Base-by-base conservation (phyloP, 495 filamentous ascomycete genomes). In the Baudoinia panamericana region DNA sequence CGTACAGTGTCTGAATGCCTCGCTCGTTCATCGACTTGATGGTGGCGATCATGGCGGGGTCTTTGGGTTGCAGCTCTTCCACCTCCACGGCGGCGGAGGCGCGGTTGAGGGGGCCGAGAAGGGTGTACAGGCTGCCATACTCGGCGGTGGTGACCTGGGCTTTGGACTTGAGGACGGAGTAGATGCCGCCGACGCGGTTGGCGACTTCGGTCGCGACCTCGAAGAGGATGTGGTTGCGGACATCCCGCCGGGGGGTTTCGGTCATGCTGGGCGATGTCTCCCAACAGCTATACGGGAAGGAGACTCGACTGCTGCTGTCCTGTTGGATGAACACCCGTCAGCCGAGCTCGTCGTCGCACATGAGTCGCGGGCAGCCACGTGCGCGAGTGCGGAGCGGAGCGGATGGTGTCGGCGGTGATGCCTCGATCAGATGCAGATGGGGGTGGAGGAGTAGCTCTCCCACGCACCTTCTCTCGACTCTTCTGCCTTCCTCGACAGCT, bases 111-210 rank as follows among this genome's bases (percentile, higher is more conserved):
- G 90, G 90, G 5, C 90, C 90, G 60, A 97, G 87, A 35, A 97
- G 70, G 28, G 84, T 93, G 64, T 97, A 97, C 42, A 84, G 76
- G 41, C 94, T 84, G 53, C 90, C 92, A 88, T 96, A 97, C 61
- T 97, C 90, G 13, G 85, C 85, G 0, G 90, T 93, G 20, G 90
- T 97, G 34, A 97, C 88, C 7, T 90, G 87, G 15, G 90, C 88
- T 61, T 97, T 97, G 37, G 90, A 97, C 65, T 97, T 97, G 57
- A 97, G 75, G 37, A 97, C 90, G 11, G 88, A 95, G 67, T 97
- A 97, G 64, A 97, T 97, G 47, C 90, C 90, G 56, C 90, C 90
- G 41, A 97, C 90, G 65, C 92, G 75, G 67, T 97, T 93, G 37
- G 90, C 90, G 45, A 95, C 90, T 57, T 97, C 90, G 12, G 90